These are phyloP conservation scores for Leccinum uliginosum DNA, from an alignment of 768 basidiomycete species.

Conservation along the genomic window DNA sequence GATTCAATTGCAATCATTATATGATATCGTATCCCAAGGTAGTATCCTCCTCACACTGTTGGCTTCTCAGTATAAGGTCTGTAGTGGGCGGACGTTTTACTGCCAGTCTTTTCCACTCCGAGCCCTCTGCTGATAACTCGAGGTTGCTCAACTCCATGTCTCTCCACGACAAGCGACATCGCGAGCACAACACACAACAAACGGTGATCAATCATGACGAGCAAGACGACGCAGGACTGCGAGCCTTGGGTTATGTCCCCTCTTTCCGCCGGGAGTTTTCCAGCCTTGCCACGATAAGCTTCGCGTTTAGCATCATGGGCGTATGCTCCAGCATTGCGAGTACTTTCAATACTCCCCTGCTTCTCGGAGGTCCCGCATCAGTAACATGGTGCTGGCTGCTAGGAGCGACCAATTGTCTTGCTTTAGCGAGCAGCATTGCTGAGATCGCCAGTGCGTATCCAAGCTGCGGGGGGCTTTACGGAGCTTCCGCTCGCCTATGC, in stretches of 20 bases:
- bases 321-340: slow-evolving; percentile 36
- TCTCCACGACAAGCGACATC: neutral
- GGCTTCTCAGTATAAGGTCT: too few species aligned
- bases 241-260: slow-evolving; percentile 29
- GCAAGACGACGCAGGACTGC: slow-evolving; percentile 20
- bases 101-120: too few species aligned
- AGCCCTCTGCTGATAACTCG: too few species aligned
- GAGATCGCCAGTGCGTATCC: slow-evolving; percentile 32
- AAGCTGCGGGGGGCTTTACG: slow-evolving; percentile 42
- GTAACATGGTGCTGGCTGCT: slow-evolving; percentile 37
- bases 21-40: too few species aligned
- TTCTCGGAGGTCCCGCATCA: slow-evolving; percentile 34
- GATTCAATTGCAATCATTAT: too few species aligned
- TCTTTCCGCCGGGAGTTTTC: slow-evolving; percentile 43
- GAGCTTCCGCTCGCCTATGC: slow-evolving; percentile 74
- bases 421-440: slow-evolving; percentile 28
- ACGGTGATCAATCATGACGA: neutral
- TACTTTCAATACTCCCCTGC: slow-evolving; percentile 35
- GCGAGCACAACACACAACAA: neutral
- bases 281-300: slow-evolving; percentile 34
- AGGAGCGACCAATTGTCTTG: slow-evolving; percentile 25
- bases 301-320: slow-evolving; percentile 33
- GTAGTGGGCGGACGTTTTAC: too few species aligned
- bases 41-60: too few species aligned
- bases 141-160: slow-evolving; percentile 1